Percentiles rank a stretch among this genome's conserved stretches.
Conservation (phyloP, 2,329 filamentous ascomycete genomes). For the Lasiodiplodia sp. region DNA sequence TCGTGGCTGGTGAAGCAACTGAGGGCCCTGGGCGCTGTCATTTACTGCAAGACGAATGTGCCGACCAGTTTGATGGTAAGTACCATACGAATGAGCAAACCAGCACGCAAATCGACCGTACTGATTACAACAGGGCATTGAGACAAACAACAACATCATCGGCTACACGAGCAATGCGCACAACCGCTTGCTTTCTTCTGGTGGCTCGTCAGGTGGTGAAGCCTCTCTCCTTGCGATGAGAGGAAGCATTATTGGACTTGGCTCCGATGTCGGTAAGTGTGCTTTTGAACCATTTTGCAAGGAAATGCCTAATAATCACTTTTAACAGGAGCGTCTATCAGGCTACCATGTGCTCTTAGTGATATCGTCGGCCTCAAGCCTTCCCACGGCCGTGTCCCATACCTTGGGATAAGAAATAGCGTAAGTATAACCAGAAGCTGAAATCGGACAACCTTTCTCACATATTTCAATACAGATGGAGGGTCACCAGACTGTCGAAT, state of each 20-base stretch:
- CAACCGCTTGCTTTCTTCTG: constrained; percentile 61
- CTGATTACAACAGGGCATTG: constrained; percentile 42
- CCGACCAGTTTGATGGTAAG: constrained; percentile 65
- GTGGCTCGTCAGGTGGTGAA: constrained; percentile 61
- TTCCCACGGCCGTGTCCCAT: constrained; percentile 58
- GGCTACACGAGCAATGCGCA: constrained; percentile 65
- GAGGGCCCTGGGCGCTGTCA: constrained; percentile 60
- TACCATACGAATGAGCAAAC: not conserved
- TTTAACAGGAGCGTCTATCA: constrained; percentile 55
- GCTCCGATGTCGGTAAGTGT: constrained; percentile 63
- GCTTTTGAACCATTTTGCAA: constrained; percentile 58
- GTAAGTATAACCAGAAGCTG: not conserved
- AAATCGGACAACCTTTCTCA: no score
- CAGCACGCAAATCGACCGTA: no score
- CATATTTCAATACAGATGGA: constrained; percentile 59
- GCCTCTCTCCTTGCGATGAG: constrained; percentile 58
- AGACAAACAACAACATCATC: constrained; percentile 69
- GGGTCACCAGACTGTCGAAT: constrained; percentile 69
- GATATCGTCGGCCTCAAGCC: constrained; percentile 64
- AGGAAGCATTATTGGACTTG: constrained; percentile 59
- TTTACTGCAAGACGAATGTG: constrained; percentile 64
- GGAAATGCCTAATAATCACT: constrained; percentile 37
- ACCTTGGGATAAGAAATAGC: constrained; percentile 59
- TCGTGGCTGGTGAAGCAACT: constrained; percentile 66
- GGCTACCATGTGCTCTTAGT: constrained; percentile 67